Conservation (phyloP, 2,329 filamentous ascomycete genomes). For the Xylaria sp. region DNA sequence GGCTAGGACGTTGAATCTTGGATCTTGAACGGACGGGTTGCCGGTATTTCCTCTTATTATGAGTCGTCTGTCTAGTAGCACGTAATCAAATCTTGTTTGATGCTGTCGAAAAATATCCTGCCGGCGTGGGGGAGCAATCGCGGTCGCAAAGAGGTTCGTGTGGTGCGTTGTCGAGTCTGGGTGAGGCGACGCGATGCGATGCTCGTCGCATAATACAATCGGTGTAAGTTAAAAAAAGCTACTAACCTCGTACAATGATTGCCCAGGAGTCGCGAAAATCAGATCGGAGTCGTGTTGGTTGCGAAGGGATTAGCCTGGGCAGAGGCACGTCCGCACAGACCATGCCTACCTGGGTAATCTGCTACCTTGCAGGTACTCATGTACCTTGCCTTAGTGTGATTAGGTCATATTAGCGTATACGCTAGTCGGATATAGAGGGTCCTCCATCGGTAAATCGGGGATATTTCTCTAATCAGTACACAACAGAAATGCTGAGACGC, state of each 20-base stretch:
- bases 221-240: conserved; percentile 15
- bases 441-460: neutral
- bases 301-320: conserved; percentile 33
- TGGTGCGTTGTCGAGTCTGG: conserved; percentile 19
- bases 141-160: conserved; percentile 22
- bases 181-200: conserved; percentile 34
- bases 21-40: neutral
- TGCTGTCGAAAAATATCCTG: neutral
- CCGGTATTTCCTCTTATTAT: neutral
- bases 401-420: too few species aligned
- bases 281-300: conserved; percentile 33
- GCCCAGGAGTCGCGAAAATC: conserved; percentile 37
- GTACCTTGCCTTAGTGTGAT: too few species aligned
- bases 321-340: conserved; percentile 16
- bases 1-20: neutral
- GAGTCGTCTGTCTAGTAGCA: neutral
- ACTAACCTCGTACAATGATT: conserved; percentile 31
- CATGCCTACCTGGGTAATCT: neutral
- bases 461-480: conserved; percentile 1
- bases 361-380: neutral
- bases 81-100: neutral
- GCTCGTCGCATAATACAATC: conserved; percentile 29
- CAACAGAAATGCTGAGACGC: too few species aligned
- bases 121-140: neutral
- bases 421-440: neutral